Base-by-base conservation (phyloP, 495 filamentous ascomycete genomes). In the Platismatia glauca region DNA sequence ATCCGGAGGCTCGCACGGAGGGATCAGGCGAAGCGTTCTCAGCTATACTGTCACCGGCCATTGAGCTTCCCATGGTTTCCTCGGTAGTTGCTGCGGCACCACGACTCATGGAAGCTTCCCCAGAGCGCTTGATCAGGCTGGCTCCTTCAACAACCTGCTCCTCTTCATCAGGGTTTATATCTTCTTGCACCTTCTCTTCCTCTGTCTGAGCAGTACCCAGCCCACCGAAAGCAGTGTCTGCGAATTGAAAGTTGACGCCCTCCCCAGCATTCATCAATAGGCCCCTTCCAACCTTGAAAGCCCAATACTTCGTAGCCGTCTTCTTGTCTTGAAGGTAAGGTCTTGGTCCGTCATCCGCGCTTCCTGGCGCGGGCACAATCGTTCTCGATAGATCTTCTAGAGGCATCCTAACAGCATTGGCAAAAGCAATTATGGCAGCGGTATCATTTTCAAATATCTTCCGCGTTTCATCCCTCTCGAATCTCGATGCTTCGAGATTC, bases 201-300 rank as follows among this genome's bases (percentile, higher is more conserved):
- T 76, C 75, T 22, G 67, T 65, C 8, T 76, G 75, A 20, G 67
- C 65, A 16, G 74, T 74, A 7, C 79, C 79, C 11, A 81, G 68
- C 4, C 84, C 86, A 31, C 84, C 82, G 66, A 89, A 89, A 4
- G 85, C 85, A 18, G 75, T 75, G 67, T 88, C 84, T 56, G 84
- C 79, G 64, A 80, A 83, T 13, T 71, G 71, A 71, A 80, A 87
- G 43, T 82, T 79, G 53, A 89, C 72, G 8, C 76, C 78, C 57
- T 79, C 77, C 0, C 77, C 81, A n/a, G 80, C 81, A 58, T 81
- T 81, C 80, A 86, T 79, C 56, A 90, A 67, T 4, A 89, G 62
- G 0, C 84, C 81, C 50, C 87, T 75, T 7, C 78, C 84, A 9
- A 89, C 83, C 48, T 80, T 81, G 31, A 85, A 68, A 20, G 76